These are phyloP conservation scores for Phytophthora sp. DNA, from an alignment of 352 stramenopile species.

Conservation along the genomic window DNA sequence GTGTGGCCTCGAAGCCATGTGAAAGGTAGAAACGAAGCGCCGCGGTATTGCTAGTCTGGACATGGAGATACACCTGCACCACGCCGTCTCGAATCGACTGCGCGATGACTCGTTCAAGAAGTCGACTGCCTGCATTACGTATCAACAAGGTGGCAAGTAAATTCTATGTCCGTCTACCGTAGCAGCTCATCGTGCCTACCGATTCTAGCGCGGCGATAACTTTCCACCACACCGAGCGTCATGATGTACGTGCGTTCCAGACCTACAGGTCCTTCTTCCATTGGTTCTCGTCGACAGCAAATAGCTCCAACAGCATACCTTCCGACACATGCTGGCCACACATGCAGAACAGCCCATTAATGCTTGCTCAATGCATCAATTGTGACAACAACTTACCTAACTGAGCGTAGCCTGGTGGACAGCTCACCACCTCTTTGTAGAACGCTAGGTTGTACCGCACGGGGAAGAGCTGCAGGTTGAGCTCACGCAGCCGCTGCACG, in stretches of 20 bases:
- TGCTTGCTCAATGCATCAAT: no score
- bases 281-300: conserved; percentile 85
- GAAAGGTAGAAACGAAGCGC: conserved; percentile 92
- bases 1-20: conserved; percentile 88
- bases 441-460: conserved; percentile 93
- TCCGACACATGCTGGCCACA: conserved; percentile 71
- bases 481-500: conserved; percentile 78
- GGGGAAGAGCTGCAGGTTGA: conserved; percentile 93
- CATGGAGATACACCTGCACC: conserved; percentile 87
- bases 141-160: conserved; percentile 1
- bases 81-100: conserved; percentile 47
- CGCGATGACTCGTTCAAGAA: conserved; percentile 50
- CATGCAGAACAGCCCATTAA: background rate
- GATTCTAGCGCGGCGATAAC: conserved; percentile 86
- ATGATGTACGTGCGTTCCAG: conserved; percentile 92
- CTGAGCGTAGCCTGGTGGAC: conserved; percentile 54
- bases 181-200: conserved; percentile 31
- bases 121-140: conserved; percentile 41
- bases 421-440: conserved; percentile 90
- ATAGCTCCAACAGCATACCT: conserved; percentile 88
- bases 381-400: no score
- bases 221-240: conserved; percentile 92
- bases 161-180: background rate
- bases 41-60: conserved; percentile 93
- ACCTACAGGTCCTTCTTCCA: conserved; percentile 23